These are phyloP conservation scores for Colletotrichum eremochloae DNA, from an alignment of 2,329 filamentous ascomycete species.

Conservation along the genomic window DNA sequence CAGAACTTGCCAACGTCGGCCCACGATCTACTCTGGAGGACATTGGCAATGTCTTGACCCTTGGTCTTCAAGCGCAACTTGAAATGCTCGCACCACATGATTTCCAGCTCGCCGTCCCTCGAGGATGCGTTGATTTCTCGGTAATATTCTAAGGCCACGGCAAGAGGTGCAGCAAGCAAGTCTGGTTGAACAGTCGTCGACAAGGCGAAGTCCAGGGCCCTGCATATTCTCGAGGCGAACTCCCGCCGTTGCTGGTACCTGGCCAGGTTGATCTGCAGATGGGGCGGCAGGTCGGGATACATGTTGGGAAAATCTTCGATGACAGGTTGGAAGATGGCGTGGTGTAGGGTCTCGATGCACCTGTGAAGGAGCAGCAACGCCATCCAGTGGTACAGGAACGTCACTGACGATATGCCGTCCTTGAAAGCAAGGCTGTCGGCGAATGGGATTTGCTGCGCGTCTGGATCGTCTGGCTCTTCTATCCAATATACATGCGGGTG, in stretches of 20 bases:
- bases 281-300: slow-evolving; percentile 55
- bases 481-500: slow-evolving; percentile 57
- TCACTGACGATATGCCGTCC: slow-evolving; percentile 59
- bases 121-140: slow-evolving; percentile 53
- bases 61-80: slow-evolving; percentile 54
- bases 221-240: slow-evolving; percentile 64
- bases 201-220: slow-evolving; percentile 63
- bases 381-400: slow-evolving; percentile 68
- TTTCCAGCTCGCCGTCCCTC: slow-evolving; percentile 59
- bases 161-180: slow-evolving; percentile 59
- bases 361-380: slow-evolving; percentile 63
- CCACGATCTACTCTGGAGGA: slow-evolving; percentile 57
- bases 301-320: slow-evolving; percentile 56
- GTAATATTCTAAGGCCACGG: slow-evolving; percentile 59
- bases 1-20: slow-evolving; percentile 47
- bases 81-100: slow-evolving; percentile 64
- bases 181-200: slow-evolving; percentile 61
- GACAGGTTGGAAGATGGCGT: slow-evolving; percentile 59
- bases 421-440: slow-evolving; percentile 60
- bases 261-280: slow-evolving; percentile 56
- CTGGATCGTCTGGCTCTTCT: slow-evolving; percentile 48
- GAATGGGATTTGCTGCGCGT: slow-evolving; percentile 58
- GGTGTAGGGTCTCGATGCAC: slow-evolving; percentile 61
- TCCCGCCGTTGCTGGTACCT: slow-evolving; percentile 60
- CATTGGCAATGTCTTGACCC: slow-evolving; percentile 57